Evolutionary conservation across 345 rosid species (phyloP), one percentile per base, ranked within the genome.

Genomic region (Ceriops decandra): DNA sequence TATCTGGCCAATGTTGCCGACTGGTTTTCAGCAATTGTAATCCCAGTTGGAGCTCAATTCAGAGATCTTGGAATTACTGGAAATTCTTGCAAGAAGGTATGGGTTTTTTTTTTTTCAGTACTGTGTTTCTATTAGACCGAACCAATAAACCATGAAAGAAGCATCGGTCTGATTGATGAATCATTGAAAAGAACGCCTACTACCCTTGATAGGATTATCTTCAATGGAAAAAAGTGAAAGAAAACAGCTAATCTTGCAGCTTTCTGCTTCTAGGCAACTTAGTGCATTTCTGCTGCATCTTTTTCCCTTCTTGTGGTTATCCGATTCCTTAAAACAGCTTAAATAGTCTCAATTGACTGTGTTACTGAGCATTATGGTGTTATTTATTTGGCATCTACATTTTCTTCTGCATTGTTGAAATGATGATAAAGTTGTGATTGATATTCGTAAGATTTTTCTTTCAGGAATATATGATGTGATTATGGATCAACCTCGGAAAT

Each of bases 1-100:
- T 91, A 89, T 76, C 79, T 71, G 70, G 86, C 90, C 52, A 82
- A 84, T 74, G 68, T 83, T 60, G 60, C 67, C 42, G 90, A 89
- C 72, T 85, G 96, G 91, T 81, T 89, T 72, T 88, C 97, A 21
- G 86, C 79, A 1, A 72, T 78, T 69, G 91, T 86, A 5, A 74
- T 91, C 57, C 97, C 97, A 24, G 68, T 89, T 61, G 98, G 97
- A 24, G 95, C 96, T 56, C 92, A 70, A 65, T 87, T 82, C 77
- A 82, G 87, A 83, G 95, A 93, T 72, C 51, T 91, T 49, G 87
- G 80, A 69, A 67, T 68, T 60, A 28, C 72, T 63, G 7, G 69
- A 19, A 76, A 75, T 57, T 77, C 79, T 78, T 81, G 71, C 57
- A 72, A 76, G 67, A 83, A 88, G 96, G 95, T 92, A 79, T 30